Conservation (phyloP, 371 early-diverging fungal species). For the Rhizopus sp. region DNA sequence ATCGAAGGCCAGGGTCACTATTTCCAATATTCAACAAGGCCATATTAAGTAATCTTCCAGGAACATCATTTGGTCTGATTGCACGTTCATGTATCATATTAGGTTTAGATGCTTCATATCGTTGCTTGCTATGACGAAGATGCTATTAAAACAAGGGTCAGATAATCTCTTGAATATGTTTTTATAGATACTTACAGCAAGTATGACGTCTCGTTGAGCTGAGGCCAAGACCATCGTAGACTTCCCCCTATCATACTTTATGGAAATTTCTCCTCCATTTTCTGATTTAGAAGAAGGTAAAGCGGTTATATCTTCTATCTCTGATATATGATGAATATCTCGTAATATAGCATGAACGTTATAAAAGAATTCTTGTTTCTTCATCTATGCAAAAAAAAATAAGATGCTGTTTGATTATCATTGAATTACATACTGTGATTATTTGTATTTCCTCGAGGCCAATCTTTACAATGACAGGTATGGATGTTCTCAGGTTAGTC, state of each 20-base stretch:
- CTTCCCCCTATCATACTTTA: constrained; percentile 73
- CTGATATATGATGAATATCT: constrained; percentile 87
- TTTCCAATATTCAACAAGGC: constrained; percentile 86
- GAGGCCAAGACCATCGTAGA: constrained; percentile 72
- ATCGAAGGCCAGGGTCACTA: constrained; percentile 73
- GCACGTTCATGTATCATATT: constrained; percentile 65
- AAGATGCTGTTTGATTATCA: constrained; percentile 3
- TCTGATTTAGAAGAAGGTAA: constrained; percentile 49
- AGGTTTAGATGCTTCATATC: constrained; percentile 70
- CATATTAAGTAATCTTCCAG: constrained; percentile 91
- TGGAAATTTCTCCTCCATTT: constrained; percentile 71
- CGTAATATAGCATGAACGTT: constrained; percentile 74
- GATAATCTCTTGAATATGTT: not conserved
- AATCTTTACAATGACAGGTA: constrained; percentile 83
- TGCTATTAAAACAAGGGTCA: constrained; percentile 33
- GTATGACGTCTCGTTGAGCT: constrained; percentile 74
- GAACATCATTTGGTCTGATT: constrained; percentile 87
- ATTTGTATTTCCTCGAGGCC: constrained; percentile 84
- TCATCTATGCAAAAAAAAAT: constrained; percentile 12
- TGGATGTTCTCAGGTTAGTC: constrained; percentile 54
- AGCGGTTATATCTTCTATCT: constrained; percentile 73
- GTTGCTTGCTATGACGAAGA: constrained; percentile 71
- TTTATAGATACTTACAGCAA: constrained; percentile 38
- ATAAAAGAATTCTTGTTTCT: constrained; percentile 66
- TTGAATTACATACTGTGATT: constrained; percentile 46